Evolutionary conservation across 1,284 basidiomycete genomes (phyloP).

Genomic region (Microbotryomycetes sp.): DNA sequence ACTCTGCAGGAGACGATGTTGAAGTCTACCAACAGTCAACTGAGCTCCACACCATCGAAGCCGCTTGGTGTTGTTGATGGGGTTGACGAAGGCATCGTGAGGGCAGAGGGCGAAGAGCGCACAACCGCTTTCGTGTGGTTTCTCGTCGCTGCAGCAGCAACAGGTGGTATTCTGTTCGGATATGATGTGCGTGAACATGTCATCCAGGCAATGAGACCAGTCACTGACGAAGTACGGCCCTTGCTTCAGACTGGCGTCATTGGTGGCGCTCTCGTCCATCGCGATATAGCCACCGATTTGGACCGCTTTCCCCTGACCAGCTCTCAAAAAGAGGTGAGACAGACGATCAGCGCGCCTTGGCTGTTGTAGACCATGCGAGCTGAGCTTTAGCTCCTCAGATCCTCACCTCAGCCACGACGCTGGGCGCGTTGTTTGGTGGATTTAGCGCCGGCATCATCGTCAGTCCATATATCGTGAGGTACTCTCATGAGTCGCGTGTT

Average conservation of each 20-base stretch:
- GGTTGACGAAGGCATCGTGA: constrained; percentile 52
- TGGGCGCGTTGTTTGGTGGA: constrained; percentile 69
- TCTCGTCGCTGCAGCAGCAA: constrained; percentile 47
- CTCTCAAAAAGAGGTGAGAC: constrained; percentile 27
- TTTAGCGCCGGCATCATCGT: constrained; percentile 60
- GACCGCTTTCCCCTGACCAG: constrained; percentile 15
- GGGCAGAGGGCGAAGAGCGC: constrained; percentile 60
- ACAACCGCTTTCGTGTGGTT: constrained; percentile 66
- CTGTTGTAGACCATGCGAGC: no score
- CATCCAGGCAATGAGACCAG: no score
- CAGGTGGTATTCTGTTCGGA: constrained; percentile 29
- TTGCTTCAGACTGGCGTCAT: constrained; percentile 33
- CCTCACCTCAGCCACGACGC: constrained; percentile 64
- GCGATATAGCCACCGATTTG: constrained; percentile 23
- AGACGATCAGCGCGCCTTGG: no score
- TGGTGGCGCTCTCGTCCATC: constrained; percentile 31
- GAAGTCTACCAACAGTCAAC: neutral
- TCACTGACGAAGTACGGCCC: neutral
- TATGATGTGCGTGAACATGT: constrained; percentile 26
- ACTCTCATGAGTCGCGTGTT: constrained; percentile 45
- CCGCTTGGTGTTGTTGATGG: constrained; percentile 9
- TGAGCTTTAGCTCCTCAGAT: no score
- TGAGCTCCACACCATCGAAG: neutral
- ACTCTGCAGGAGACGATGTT: neutral
- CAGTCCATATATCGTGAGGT: no score